A percentile compares a stretch with the other conserved stretches of the same genome.
Evolutionary conservation across 1,284 basidiomycete species (phyloP).

Genomic region (Limonomyces culmigenus): DNA sequence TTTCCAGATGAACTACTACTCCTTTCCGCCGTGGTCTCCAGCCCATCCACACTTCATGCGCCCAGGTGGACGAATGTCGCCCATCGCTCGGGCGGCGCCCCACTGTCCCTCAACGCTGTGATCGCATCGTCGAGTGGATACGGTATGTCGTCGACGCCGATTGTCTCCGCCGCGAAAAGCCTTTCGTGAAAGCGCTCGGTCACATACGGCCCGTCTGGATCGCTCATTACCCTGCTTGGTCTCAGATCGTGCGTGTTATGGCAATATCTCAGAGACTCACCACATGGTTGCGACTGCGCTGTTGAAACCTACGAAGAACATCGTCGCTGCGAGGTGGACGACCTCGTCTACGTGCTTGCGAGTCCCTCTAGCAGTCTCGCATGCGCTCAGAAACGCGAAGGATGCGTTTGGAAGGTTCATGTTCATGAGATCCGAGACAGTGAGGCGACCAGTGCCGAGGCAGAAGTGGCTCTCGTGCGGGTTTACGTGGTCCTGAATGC

Average conservation of each 20-base stretch:
- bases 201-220: background rate
- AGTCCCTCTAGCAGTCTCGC: conserved; percentile 7
- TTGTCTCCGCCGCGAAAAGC: background rate
- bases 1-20: no score
- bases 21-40: no score
- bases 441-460: conserved; percentile 3
- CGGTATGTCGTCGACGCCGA: background rate
- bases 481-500: conserved; percentile 3
- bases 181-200: background rate
- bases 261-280: conserved; percentile 2
- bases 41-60: no score
- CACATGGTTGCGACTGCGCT: conserved; percentile 8
- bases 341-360: conserved; percentile 3
- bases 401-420: conserved; percentile 3
- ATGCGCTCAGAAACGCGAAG: conserved; percentile 8
- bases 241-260: background rate
- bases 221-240: background rate
- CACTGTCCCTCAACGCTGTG: background rate
- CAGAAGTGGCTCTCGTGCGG: conserved; percentile 4
- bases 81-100: background rate
- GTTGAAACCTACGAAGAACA: conserved; percentile 6
- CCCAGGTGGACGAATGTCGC: background rate
- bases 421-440: conserved; percentile 1
- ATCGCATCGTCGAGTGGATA: background rate
- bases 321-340: conserved; percentile 7